Evolutionary conservation across 2,329 filamentous ascomycete genomes (phyloP), one percentile per base, ranked within the genome.

Genomic region (Moelleriella libera): DNA sequence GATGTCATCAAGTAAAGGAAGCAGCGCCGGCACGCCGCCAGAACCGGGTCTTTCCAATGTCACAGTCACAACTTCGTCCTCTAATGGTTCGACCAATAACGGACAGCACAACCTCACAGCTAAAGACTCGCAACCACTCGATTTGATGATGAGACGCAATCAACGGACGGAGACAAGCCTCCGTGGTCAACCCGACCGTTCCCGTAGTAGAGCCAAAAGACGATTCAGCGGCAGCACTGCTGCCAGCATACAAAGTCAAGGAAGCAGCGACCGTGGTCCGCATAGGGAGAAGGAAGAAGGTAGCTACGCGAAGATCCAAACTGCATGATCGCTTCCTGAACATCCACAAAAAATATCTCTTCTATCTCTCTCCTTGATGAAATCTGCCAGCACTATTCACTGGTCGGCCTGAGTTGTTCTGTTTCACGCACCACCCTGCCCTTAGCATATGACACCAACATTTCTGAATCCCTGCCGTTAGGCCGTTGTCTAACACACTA

Each of bases 141-240:
- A 77, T 45, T 55, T 72, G n/a, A 63, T 69, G 47, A 69, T 69
- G 47, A 69, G 69, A 58, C 66, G 70, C 44, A 68, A 61, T 47
- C 62, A 64, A 44, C 62, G 59, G n/a, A 50, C 57, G 48, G 63
- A 68, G 21, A 53, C 65, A 30, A 60, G 62, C 45, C 49, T 66
- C 48, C 68, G 73, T 42, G 5, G 68, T 11, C 71, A 73, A 49
- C 71, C 71, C 8, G 71, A 73, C 47, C 68, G 75, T 53, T 84
- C 83, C 44, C 76, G 83, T 42, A 87, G 85, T 58, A 72, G 76
- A 57, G 78, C 72, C 21, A 84, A 86, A 61, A 74, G 88, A 52
- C 76, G 88, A 50, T 82, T 92, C 55, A 94, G 88, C 58, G 83
- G 80, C 29, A 92, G 86, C 63, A 89, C 85, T 40, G 82, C 74